Evolutionary conservation across 805 yeast genomes (phyloP), one percentile per base, ranked within the genome.

Genomic region (Hanseniaspora lachancei): DNA sequence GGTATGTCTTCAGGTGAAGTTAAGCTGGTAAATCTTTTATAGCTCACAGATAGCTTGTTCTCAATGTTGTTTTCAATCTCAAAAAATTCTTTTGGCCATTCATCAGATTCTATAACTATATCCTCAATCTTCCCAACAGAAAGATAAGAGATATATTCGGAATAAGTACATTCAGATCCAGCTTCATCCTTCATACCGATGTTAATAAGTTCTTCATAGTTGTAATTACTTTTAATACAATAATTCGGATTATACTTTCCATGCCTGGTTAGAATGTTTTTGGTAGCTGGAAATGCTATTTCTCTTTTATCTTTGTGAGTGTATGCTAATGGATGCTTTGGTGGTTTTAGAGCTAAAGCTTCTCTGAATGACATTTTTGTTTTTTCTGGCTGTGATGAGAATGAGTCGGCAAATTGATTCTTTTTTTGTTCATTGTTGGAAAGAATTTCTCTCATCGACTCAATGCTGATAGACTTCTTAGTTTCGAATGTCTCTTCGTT

Each of bases 101-200:
- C 44, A 1, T 43, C 49, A 10, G 20, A 6, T 51, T 51, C 55
- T 20, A 51, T 51, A 13, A 51, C 49, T 38, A 24, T 38, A 36
- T 51, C 55, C 9, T 43, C 55, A 24, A 51, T 35, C 10, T 51
- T 51, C 8, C 55, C 55, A 10, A 51, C 39, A 15, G 55, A 42
- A 7, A 51, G 36, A 35, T 43, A 51, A 15, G 55, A 20, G 24
- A 27, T 18, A 15, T 51, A 27, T 16, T 43, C 49, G 7, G 27
- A 18, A 24, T 51, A 51, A 3, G 18, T 24, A 12, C 55, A 51
- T 20, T 43, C 44, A 8, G 46, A 35, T 2, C 49, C 49, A n/a
- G 32, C n/a, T 8, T 27, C 36, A 21, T 51, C 55, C 5, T 43
- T 36, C 21, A 44, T 36, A 27, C 55, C 55, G 18, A 35, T 24